These are phyloP conservation scores for Caloboletus inedulis DNA, from an alignment of 1,284 basidiomycete genomes.

Conservation along the genomic window DNA sequence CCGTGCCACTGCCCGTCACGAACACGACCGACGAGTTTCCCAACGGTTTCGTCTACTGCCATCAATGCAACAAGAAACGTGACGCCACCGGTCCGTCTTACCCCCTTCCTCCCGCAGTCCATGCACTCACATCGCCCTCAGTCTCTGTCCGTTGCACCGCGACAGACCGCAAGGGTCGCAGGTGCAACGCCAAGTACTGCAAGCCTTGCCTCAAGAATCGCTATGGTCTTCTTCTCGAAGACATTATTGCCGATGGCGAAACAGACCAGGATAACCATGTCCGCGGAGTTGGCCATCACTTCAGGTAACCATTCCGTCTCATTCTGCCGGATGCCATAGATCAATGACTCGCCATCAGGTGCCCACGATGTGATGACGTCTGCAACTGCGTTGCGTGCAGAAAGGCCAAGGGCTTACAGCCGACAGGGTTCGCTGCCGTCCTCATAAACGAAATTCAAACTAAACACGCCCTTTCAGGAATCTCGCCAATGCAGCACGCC, in stretches of 20 bases:
- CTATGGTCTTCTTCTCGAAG: slow-evolving; percentile 53
- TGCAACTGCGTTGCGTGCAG: slow-evolving; percentile 68
- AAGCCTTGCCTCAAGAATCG: slow-evolving; percentile 61
- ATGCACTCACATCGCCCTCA: slow-evolving; percentile 21
- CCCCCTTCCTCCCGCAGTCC: slow-evolving; percentile 1
- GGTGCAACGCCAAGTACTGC: slow-evolving; percentile 61
- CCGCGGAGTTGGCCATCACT: slow-evolving; percentile 44
- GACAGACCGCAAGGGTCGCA: slow-evolving; percentile 33
- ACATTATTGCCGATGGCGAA: slow-evolving; percentile 38
- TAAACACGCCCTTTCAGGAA: slow-evolving; percentile 30
- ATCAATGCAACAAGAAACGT: slow-evolving; percentile 66
- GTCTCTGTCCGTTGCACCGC: slow-evolving; percentile 52
- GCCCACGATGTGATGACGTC: slow-evolving; percentile 59
- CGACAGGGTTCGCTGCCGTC: slow-evolving; percentile 46
- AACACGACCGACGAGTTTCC: slow-evolving; percentile 33
- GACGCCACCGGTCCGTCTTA: slow-evolving; percentile 44
- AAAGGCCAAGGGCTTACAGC: slow-evolving; percentile 56
- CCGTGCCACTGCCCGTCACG: slow-evolving; percentile 3
- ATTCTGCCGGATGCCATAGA: slow-evolving; percentile 6
- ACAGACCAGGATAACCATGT: slow-evolving; percentile 34
- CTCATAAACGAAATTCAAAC: slow-evolving; percentile 2
- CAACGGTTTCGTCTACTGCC: slow-evolving; percentile 51
- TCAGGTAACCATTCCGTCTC: slow-evolving; percentile 42
- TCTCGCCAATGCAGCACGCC: slow-evolving; percentile 36
- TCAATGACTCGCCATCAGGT: slow-evolving; percentile 42